Percentiles rank a stretch among this genome's conserved stretches.
Evolutionary conservation across 371 early-diverging fungal genomes (phyloP).

Genomic region (Umbelopsis sp.): DNA sequence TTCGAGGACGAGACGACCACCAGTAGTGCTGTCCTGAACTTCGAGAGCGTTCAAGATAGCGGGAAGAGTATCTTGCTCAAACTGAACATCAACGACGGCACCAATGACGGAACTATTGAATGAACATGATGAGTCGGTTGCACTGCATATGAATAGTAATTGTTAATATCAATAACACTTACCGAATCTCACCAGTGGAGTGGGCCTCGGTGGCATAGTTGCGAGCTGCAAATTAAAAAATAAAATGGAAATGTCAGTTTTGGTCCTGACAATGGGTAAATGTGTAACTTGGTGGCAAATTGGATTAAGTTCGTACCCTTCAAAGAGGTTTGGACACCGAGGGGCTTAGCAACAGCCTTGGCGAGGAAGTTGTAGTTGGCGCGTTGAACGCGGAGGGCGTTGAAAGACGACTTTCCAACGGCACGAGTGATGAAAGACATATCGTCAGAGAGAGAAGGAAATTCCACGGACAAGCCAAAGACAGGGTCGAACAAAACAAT

Average conservation of each 20-base stretch:
- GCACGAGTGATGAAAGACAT: constrained; percentile 38
- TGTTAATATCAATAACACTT: constrained; percentile 30
- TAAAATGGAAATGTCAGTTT: neutral
- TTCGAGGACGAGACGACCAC: constrained; percentile 91
- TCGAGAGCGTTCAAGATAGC: constrained; percentile 97
- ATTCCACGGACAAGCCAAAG: constrained; percentile 12
- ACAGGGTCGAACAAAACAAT: constrained; percentile 19
- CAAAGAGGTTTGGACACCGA: constrained; percentile 30
- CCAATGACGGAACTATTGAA: constrained; percentile 76
- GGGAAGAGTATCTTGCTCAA: constrained; percentile 90
- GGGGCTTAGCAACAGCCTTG: constrained; percentile 30
- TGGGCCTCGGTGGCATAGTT: constrained; percentile 42
- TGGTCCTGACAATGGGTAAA: neutral
- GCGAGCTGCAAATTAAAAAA: constrained; percentile 31
- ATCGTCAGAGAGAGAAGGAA: constrained; percentile 21
- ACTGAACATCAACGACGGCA: constrained; percentile 98
- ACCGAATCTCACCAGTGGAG: constrained; percentile 53
- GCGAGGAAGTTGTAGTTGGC: constrained; percentile 29
- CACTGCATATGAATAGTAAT: neutral
- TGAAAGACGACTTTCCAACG: constrained; percentile 39
- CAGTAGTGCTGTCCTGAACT: constrained; percentile 75
- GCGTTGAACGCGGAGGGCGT: constrained; percentile 35
- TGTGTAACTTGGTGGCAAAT: neutral
- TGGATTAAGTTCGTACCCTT: constrained; percentile 25
- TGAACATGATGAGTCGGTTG: neutral